These are phyloP conservation scores for Austroboletus novae-zelandiae DNA, from an alignment of 1,284 basidiomycete species.

Conservation along the genomic window DNA sequence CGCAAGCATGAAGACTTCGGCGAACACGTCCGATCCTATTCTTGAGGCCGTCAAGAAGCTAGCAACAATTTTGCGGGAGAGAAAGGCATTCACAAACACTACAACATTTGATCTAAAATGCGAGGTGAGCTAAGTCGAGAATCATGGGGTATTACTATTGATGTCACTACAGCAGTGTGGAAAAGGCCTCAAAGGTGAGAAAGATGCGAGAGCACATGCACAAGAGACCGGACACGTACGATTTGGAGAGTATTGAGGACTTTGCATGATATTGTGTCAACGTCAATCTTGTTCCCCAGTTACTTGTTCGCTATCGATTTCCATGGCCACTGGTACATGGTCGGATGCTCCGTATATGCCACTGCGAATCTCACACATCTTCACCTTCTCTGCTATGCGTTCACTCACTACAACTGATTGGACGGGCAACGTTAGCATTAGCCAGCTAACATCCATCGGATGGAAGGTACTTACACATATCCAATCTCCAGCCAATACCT, in stretches of 20 bases:
- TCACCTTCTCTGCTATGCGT: constrained; percentile 57
- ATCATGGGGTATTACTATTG: constrained; percentile 16
- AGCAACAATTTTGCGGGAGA: constrained; percentile 66
- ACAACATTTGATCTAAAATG: constrained; percentile 86
- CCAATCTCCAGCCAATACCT: constrained; percentile 84
- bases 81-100: constrained; percentile 88
- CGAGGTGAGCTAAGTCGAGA: constrained; percentile 48
- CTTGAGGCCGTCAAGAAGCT: constrained; percentile 70
- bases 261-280: neutral
- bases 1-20: constrained; percentile 21
- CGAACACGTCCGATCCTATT: constrained; percentile 50
- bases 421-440: neutral
- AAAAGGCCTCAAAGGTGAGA: constrained; percentile 86
- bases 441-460: neutral
- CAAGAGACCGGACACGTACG: constrained; percentile 80
- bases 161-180: constrained; percentile 59
- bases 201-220: constrained; percentile 86
- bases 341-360: constrained; percentile 87
- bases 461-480: constrained; percentile 65
- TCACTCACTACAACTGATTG: constrained; percentile 68
- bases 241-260: constrained; percentile 81
- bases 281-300: constrained; percentile 7
- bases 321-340: constrained; percentile 78
- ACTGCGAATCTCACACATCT: constrained; percentile 77
- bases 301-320: constrained; percentile 48